Evolutionary conservation across 2,329 filamentous ascomycete species (phyloP).

Genomic region (Sarocladium kiliense): DNA sequence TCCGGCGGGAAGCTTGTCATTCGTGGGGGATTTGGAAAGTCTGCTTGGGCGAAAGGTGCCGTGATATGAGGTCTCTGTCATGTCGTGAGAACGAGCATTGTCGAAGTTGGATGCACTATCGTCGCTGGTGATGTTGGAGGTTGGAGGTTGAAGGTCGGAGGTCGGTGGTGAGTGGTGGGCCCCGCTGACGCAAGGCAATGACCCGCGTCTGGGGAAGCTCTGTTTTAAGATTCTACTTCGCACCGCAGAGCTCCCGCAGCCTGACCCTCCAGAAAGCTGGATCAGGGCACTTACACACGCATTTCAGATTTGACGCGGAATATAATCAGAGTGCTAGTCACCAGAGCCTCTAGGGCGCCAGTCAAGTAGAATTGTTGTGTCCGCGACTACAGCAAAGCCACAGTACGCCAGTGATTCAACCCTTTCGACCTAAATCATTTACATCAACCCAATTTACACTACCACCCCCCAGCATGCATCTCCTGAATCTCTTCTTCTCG

Average conservation of each 20-base stretch:
- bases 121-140: neutral
- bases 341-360: neutral
- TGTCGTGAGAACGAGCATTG: too few relatives aligned
- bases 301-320: too few relatives aligned
- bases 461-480: neutral
- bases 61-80: too few relatives aligned
- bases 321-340: too few relatives aligned
- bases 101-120: too few relatives aligned
- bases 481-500: neutral
- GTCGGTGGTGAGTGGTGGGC: neutral
- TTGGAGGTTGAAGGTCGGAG: neutral
- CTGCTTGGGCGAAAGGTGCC: neutral
- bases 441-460: neutral
- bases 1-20: constrained; percentile 18
- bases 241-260: too few relatives aligned
- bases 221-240: neutral
- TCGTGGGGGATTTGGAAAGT: neutral
- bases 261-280: too few relatives aligned
- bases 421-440: neutral
- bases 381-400: neutral
- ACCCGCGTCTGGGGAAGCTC: neutral
- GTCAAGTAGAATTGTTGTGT: neutral
- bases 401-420: neutral
- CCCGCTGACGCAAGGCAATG: neutral
- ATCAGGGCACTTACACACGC: too few relatives aligned